Conservation (phyloP, 495 filamentous ascomycete species). For the Hamigera avellanea region DNA sequence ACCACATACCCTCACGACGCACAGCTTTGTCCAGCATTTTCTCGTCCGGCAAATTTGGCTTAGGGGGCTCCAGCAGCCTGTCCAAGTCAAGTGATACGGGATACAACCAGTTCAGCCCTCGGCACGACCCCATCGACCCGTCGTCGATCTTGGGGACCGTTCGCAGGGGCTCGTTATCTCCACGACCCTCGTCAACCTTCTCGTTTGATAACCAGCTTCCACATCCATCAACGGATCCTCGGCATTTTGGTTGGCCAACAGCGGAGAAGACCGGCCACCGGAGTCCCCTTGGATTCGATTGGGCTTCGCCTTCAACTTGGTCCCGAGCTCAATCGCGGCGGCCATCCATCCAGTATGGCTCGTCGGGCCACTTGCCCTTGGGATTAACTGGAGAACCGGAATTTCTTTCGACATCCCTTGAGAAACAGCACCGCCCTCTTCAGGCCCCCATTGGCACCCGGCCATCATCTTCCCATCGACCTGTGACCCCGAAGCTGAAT, state of each 20-base stretch:
- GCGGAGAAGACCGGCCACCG: constrained; percentile 38
- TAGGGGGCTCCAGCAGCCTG: constrained; percentile 27
- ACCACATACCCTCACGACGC: constrained; percentile 31
- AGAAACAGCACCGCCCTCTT: constrained; percentile 33
- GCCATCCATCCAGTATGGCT: constrained; percentile 44
- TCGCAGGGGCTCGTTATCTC: constrained; percentile 53
- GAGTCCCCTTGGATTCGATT: constrained; percentile 46
- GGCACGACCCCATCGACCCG: constrained; percentile 46
- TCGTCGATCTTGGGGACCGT: constrained; percentile 37
- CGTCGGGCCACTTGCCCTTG: constrained; percentile 41
- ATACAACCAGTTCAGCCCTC: constrained; percentile 53
- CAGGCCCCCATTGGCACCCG: constrained; percentile 45
- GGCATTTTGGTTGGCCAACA: constrained; percentile 53
- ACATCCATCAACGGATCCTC: constrained; percentile 69
- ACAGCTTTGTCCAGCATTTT: constrained; percentile 35
- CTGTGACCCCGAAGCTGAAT: constrained; percentile 47
- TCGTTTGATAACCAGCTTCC: constrained; percentile 63
- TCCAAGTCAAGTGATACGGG: constrained; percentile 32
- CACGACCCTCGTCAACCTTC: constrained; percentile 66
- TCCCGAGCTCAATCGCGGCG: constrained; percentile 44
- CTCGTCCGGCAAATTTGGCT: constrained; percentile 30
- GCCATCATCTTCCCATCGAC: constrained; percentile 41
- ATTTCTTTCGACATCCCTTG: constrained; percentile 28
- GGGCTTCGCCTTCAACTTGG: constrained; percentile 45
- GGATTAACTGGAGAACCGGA: constrained; percentile 37